These are phyloP conservation scores for Elongisporangium undulatum DNA, from an alignment of 352 stramenopile genomes.

Conservation along the genomic window DNA sequence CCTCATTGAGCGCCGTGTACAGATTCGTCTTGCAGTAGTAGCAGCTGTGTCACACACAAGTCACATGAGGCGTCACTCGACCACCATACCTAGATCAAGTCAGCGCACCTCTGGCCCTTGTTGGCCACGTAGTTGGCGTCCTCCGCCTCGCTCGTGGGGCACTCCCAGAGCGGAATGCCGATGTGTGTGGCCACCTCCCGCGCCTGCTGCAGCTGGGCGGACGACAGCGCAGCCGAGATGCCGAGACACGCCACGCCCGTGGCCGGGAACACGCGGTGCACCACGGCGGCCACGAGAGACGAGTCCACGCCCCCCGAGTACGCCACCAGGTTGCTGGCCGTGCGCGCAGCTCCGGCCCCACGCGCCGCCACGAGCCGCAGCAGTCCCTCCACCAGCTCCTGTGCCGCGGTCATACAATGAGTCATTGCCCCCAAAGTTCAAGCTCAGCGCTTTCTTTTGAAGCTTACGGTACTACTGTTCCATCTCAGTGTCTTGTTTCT, in stretches of 20 bases:
- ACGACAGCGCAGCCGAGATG: constrained; percentile 88
- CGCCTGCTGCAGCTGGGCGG: constrained; percentile 86
- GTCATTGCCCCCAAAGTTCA: neutral
- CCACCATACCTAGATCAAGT: neutral
- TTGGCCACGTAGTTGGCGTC: constrained; percentile 93
- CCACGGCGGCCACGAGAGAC: constrained; percentile 89
- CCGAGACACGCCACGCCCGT: constrained; percentile 90
- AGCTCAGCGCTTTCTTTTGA: neutral
- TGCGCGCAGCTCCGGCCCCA: constrained; percentile 7
- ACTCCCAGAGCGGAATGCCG: constrained; percentile 86
- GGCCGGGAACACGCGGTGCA: constrained; percentile 77
- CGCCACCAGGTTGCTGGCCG: constrained; percentile 71
- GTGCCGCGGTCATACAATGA: neutral
- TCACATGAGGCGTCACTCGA: neutral
- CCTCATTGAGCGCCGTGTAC: constrained; percentile 92
- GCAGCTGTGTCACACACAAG: constrained; percentile 58
- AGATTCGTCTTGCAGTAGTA: constrained; percentile 98
- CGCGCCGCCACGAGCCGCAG: constrained; percentile 28
- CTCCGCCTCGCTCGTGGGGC: constrained; percentile 78
- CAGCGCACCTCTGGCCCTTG: constrained; percentile 66
- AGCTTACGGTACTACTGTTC: too few relatives aligned
- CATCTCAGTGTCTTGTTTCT: too few relatives aligned
- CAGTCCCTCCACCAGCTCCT: constrained; percentile 26
- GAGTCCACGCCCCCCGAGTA: constrained; percentile 96
- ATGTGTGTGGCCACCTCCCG: constrained; percentile 84